Base-by-base conservation (phyloP, 1,139 yeast genomes). In the Debaryomyces sp. region DNA sequence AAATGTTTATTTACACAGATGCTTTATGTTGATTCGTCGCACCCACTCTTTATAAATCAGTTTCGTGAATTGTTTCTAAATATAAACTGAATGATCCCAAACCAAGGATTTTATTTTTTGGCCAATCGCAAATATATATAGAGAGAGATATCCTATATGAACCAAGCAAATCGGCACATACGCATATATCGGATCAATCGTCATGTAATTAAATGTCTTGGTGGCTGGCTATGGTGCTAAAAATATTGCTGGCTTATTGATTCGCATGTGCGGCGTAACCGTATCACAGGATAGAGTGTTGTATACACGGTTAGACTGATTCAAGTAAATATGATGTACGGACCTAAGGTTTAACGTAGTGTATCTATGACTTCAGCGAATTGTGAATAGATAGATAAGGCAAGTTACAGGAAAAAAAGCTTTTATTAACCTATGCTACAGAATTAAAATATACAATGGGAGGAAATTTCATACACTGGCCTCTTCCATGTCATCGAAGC, bases 401-500 rank as follows among this genome's bases (percentile, higher is more conserved):
- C 2, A 18, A 18, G 4, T 18, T 18, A 18, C 21, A 2, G 21
- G 5, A 27, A 4, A 27, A n/a, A 27, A 27, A 27, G 30, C 30
- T 27, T 27, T 12, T 30, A 30, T 30, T 27, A 22, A 15, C 37
- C 33, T 41, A 29, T 40, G 13, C 21, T 33, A 29, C 39, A 42
- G 18, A 42, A 17, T 33, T 42, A 15, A 15, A 32, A 29, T 30
- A 44, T 30, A 30, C 22, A 17, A 26, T n/a, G 8, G 13, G 10
- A 32, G 35, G 46, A 18, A 44, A 4, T 1, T 47, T 41, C 30
- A 43, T 34, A 29, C 15, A 21, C 23, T 21, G 22, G 30, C 15
- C 7, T 66, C 70, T 26, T 73, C 77, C 46, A 75, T 60, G 48
- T 74, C 78, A 42, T 75, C 78, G 61, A 77, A 74, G 6, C 78